These are phyloP conservation scores for Dothiorella sarmentorum DNA, from an alignment of 2,329 filamentous ascomycete species.

Conservation along the genomic window DNA sequence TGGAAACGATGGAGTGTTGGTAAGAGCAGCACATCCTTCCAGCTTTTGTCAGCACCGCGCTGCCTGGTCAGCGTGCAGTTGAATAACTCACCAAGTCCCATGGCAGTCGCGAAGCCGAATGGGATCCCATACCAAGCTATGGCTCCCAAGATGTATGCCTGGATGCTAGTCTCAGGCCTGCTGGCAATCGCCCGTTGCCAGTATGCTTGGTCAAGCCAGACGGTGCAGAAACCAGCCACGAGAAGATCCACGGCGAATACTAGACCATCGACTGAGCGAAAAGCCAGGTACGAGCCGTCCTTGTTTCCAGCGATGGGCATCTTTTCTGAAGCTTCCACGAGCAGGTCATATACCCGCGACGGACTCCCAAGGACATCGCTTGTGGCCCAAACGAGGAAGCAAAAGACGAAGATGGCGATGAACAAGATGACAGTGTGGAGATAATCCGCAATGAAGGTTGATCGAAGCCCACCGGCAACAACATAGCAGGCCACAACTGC, in stretches of 20 bases:
- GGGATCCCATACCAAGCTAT: conserved; percentile 39
- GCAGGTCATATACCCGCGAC: conserved; percentile 45
- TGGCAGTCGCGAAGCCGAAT: conserved; percentile 36
- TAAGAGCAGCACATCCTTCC: conserved; percentile 46
- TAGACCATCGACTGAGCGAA: conserved; percentile 53
- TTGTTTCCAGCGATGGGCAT: conserved; percentile 24
- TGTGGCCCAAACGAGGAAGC: conserved; percentile 46
- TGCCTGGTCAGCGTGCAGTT: conserved; percentile 30
- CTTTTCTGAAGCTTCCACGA: conserved; percentile 42
- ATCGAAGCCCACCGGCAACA: conserved; percentile 21
- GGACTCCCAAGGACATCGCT: conserved; percentile 48
- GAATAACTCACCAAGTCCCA: conserved; percentile 36
- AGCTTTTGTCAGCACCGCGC: conserved; percentile 43
- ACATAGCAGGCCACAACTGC: conserved; percentile 28
- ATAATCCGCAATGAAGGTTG: conserved; percentile 49
- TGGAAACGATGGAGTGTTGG: conserved; percentile 50
- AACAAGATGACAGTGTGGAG: conserved; percentile 55
- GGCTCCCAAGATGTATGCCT: conserved; percentile 51
- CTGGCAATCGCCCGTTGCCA: conserved; percentile 52
- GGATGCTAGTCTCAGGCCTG: conserved; percentile 50
- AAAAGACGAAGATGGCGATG: conserved; percentile 49
- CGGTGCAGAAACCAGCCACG: conserved; percentile 22
- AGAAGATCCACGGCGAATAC: conserved; percentile 50
- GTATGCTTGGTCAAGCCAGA: conserved; percentile 21
- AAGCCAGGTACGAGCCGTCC: conserved; percentile 53